phyloP scores from a whole-genome alignment of 2,329 filamentous ascomycete genomes.

The Aureobasidium musti region DNA sequence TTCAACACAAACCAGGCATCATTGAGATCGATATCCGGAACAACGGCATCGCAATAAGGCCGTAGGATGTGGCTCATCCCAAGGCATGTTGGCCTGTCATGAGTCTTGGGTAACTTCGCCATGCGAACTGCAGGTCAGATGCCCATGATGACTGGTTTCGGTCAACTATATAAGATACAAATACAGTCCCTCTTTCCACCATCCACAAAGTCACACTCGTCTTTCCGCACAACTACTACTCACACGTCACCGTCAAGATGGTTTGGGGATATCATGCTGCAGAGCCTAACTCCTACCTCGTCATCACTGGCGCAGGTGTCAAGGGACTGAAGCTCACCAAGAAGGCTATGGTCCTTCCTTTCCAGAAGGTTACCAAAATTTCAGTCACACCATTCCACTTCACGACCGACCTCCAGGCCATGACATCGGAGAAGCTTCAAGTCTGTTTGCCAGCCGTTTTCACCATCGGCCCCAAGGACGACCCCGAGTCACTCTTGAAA shows the following conservation, averaged over 20 bases:
- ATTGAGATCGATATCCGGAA: background rate
- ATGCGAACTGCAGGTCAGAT: background rate
- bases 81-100: constrained; percentile 10
- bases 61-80: constrained; percentile 2
- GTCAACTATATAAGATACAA: constrained; percentile 11
- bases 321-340: constrained; percentile 76
- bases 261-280: constrained; percentile 54
- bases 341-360: constrained; percentile 69
- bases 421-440: constrained; percentile 86
- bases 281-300: constrained; percentile 79
- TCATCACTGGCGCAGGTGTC: constrained; percentile 78
- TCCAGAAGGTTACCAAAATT: constrained; percentile 57
- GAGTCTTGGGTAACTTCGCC: background rate
- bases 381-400: constrained; percentile 58
- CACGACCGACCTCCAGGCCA: constrained; percentile 77
- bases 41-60: background rate
- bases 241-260: constrained; percentile 6
- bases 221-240: background rate
- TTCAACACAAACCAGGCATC: background rate
- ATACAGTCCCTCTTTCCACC: background rate
- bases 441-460: constrained; percentile 82
- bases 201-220: background rate
- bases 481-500: constrained; percentile 69
- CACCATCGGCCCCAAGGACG: constrained; percentile 78
- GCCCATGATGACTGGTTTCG: background rate